A percentile compares a stretch with the other conserved stretches of the same genome.
These are phyloP conservation scores for Jatropha curcas DNA, from an alignment of 345 rosid species.

Conservation along the genomic window DNA sequence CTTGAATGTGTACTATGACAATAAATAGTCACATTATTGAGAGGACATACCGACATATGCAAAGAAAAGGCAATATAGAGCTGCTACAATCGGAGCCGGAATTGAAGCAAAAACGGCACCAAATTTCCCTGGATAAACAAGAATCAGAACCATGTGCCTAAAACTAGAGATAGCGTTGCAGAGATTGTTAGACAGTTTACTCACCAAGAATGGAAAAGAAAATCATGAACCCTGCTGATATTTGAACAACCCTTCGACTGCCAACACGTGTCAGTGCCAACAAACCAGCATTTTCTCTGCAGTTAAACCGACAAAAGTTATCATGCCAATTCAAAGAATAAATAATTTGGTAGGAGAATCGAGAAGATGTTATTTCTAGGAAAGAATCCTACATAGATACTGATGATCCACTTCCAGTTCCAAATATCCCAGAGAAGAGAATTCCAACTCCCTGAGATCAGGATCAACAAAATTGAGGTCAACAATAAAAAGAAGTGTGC, in stretches of 20 bases:
- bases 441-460: constrained; percentile 82
- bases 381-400: constrained; percentile 72
- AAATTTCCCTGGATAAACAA: constrained; percentile 29
- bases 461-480: neutral
- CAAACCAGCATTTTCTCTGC: constrained; percentile 90
- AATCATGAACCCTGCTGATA: constrained; percentile 91
- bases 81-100: constrained; percentile 39
- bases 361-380: neutral
- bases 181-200: constrained; percentile 13
- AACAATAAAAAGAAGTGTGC: neutral
- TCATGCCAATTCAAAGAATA: neutral
- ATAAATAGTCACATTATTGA: neutral
- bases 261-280: constrained; percentile 87
- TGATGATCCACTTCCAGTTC: constrained; percentile 89
- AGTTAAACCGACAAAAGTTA: constrained; percentile 13
- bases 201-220: constrained; percentile 89
- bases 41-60: constrained; percentile 35
- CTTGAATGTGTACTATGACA: neutral
- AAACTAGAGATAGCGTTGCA: neutral
- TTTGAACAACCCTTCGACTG: constrained; percentile 91
- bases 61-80: constrained; percentile 36
- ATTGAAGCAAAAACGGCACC: constrained; percentile 43
- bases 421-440: constrained; percentile 87
- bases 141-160: neutral
- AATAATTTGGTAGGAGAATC: neutral